Conservation (phyloP, 441 rosid species). For the Adansonia grandidieri region DNA sequence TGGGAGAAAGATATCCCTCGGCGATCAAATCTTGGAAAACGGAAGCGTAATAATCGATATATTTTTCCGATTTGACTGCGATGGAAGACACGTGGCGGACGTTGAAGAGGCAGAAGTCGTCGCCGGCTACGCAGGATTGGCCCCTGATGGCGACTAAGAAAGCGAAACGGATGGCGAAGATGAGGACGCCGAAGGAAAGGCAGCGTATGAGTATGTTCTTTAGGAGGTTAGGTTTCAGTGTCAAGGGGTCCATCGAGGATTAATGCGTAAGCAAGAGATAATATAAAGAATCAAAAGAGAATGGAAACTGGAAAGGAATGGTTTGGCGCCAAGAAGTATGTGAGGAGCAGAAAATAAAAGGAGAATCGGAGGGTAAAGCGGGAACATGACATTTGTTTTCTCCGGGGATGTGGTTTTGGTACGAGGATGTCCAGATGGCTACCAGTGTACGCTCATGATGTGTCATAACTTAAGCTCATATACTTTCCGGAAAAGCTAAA, state of each 20-base stretch:
- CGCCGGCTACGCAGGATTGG: conserved; percentile 55
- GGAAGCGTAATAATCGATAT: conserved; percentile 57
- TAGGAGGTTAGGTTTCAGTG: conserved; percentile 46
- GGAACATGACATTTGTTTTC: neutral
- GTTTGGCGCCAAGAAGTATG: conserved; percentile 37
- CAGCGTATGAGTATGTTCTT: conserved; percentile 52
- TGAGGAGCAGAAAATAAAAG: conserved; percentile 22
- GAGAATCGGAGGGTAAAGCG: conserved; percentile 37
- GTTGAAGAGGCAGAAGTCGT: conserved; percentile 61
- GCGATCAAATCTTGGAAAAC: conserved; percentile 60
- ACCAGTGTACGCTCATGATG: neutral
- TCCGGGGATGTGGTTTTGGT: neutral
- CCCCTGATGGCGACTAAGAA: conserved; percentile 65
- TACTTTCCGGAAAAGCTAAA: too few relatives aligned
- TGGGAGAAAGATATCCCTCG: conserved; percentile 54
- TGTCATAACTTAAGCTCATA: neutral
- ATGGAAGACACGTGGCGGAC: conserved; percentile 24
- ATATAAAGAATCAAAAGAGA: neutral
- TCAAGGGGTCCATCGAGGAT: conserved; percentile 44
- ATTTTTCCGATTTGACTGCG: conserved; percentile 32
- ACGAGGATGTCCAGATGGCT: neutral
- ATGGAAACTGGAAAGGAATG: neutral
- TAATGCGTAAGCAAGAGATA: neutral
- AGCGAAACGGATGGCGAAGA: conserved; percentile 59
- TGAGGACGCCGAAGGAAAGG: conserved; percentile 52